Evolutionary conservation across 768 basidiomycete genomes (phyloP).

Genomic region (Leccinum barrowsii): DNA sequence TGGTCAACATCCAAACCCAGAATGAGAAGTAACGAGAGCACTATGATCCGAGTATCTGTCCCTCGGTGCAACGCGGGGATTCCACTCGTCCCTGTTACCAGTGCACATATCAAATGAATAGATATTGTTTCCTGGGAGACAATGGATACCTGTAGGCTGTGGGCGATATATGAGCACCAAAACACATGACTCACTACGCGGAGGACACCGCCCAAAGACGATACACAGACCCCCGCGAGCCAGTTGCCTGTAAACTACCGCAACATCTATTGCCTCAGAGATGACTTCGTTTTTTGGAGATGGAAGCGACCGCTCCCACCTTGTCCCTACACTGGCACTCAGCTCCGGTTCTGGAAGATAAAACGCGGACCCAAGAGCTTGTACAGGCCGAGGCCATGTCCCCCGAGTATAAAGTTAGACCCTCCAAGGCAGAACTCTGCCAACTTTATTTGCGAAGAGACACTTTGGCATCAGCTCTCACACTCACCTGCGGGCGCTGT

Average conservation of each 20-base stretch:
- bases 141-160: too few relatives aligned
- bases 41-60: background rate
- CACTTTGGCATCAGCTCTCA: background rate
- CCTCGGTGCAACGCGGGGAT: background rate
- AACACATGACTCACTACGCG: background rate
- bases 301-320: background rate
- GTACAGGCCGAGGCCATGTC: background rate
- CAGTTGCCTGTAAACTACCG: background rate
- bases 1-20: background rate
- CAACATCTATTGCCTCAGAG: too few relatives aligned
- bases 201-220: background rate
- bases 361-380: background rate
- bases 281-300: background rate
- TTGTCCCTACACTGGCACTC: background rate
- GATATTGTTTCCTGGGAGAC: background rate
- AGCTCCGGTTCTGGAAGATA: background rate
- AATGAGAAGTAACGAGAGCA: background rate
- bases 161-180: background rate
- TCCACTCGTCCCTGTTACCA: background rate
- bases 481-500: background rate
- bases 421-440: background rate
- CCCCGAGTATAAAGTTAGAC: background rate
- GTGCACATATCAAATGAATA: background rate
- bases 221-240: background rate
- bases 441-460: background rate